Percentiles rank a stretch among this genome's conserved stretches.
Conservation (phyloP, 805 yeast genomes). For the Candida easanensis region DNA sequence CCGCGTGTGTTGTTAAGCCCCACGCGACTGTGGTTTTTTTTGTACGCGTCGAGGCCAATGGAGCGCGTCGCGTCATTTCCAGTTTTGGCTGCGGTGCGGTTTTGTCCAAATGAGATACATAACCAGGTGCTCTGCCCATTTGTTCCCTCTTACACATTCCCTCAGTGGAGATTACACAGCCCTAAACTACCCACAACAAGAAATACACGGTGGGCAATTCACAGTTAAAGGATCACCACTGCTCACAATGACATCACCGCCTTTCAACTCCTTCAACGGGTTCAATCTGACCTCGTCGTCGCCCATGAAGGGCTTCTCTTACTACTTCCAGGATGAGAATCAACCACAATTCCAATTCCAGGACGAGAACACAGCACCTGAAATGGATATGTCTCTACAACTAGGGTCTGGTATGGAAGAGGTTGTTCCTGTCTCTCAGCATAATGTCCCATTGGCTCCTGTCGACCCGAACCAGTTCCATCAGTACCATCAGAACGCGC, state of each 20-base stretch:
- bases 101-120: slow-evolving; percentile 11
- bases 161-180: background rate
- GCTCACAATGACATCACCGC: slow-evolving; percentile 15
- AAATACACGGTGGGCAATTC: background rate
- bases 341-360: slow-evolving; percentile 5
- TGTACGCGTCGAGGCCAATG: slow-evolving; percentile 3
- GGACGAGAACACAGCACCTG: slow-evolving; percentile 12
- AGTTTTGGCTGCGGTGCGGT: slow-evolving; percentile 8
- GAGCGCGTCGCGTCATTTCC: slow-evolving; percentile 19
- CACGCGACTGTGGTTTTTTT: background rate
- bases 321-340: slow-evolving; percentile 15
- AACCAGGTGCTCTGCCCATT: slow-evolving; percentile 2
- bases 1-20: too few relatives aligned
- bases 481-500: slow-evolving; percentile 1
- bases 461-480: slow-evolving; percentile 7
- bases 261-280: slow-evolving; percentile 5
- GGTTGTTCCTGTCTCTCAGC: slow-evolving; percentile 9
- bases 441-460: slow-evolving; percentile 7
- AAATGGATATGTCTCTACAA: background rate
- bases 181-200: background rate
- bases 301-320: slow-evolving; percentile 20
- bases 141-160: background rate
- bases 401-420: slow-evolving; percentile 8
- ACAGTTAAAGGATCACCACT: too few relatives aligned
- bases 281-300: slow-evolving; percentile 11